phyloP scores from a whole-genome alignment of 1,284 basidiomycete species.

The Nidula niveotomentosa region DNA sequence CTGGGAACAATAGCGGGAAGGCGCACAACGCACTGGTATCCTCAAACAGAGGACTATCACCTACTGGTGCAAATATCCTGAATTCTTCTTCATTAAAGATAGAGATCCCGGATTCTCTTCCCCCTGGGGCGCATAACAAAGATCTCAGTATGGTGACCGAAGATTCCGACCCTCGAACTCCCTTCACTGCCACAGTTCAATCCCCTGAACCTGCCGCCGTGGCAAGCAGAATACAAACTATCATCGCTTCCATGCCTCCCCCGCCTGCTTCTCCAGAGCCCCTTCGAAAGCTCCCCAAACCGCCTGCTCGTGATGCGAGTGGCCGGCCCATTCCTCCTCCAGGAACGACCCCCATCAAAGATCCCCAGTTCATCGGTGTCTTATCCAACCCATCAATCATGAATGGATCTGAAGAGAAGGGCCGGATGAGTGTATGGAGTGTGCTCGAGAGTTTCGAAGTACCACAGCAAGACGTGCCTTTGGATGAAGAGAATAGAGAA shows the following conservation, averaged over 20 bases:
- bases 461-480: background rate
- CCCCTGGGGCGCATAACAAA: background rate
- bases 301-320: slow-evolving; percentile 12
- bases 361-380: slow-evolving; percentile 42
- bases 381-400: slow-evolving; percentile 52
- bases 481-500: slow-evolving; percentile 7
- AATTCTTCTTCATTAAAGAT: background rate
- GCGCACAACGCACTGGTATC: slow-evolving; percentile 1
- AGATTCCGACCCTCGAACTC: background rate
- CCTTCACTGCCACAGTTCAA: background rate
- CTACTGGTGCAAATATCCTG: slow-evolving; percentile 13
- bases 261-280: slow-evolving; percentile 2
- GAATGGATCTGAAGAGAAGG: slow-evolving; percentile 37
- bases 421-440: slow-evolving; percentile 52
- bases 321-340: slow-evolving; percentile 30
- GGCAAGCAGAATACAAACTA: slow-evolving; percentile 27
- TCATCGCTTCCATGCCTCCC: slow-evolving; percentile 25
- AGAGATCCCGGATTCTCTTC: background rate
- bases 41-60: slow-evolving; percentile 18
- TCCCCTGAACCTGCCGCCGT: slow-evolving; percentile 10
- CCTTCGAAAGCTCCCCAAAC: slow-evolving; percentile 10
- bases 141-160: background rate
- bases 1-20: background rate
- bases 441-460: slow-evolving; percentile 46
- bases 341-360: slow-evolving; percentile 26